Conservation (phyloP, 2,329 filamentous ascomycete species). For the Venturia effusa region DNA sequence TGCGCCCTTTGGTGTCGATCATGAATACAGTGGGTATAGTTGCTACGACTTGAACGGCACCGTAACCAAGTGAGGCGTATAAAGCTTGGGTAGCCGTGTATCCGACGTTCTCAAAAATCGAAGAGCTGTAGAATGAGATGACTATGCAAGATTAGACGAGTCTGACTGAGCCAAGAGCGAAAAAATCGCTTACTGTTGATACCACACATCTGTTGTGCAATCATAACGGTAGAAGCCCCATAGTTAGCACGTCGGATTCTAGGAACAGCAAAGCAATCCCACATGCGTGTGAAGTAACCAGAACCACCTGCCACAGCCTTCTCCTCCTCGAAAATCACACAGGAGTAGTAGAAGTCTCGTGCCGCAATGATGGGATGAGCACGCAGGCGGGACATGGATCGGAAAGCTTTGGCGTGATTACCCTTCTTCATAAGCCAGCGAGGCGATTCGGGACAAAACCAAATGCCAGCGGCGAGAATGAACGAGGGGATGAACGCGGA, state of each 20-base stretch:
- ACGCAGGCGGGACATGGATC: conserved; percentile 41
- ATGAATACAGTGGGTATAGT: conserved; percentile 35
- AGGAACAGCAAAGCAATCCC: conserved; percentile 23
- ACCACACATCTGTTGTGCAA: conserved; percentile 22
- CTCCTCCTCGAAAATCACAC: conserved; percentile 20
- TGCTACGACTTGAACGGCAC: conserved; percentile 34
- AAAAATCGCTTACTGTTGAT: conserved; percentile 6
- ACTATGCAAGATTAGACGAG: conserved; percentile 12
- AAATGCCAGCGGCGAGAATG: conserved; percentile 23
- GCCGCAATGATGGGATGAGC: conserved; percentile 42
- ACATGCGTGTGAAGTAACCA: conserved; percentile 30
- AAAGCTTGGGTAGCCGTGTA: conserved; percentile 3
- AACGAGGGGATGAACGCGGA: conserved; percentile 46
- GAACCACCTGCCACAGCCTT: conserved; percentile 19
- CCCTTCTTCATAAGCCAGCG: conserved; percentile 40
- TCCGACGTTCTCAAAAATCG: conserved; percentile 19
- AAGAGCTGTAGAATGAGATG: conserved; percentile 19
- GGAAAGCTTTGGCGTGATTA: conserved; percentile 35
- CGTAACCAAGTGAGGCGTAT: conserved; percentile 30
- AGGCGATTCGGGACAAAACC: conserved; percentile 31
- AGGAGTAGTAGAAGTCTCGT: conserved; percentile 41
- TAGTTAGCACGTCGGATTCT: conserved; percentile 24
- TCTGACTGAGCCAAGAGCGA: background rate
- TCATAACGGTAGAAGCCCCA: conserved; percentile 25
- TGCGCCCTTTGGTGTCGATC: conserved; percentile 34